Percentiles rank a stretch among this genome's conserved stretches.
Evolutionary conservation across 805 yeast species (phyloP).

Genomic region (Spencermartinsiella europaea): DNA sequence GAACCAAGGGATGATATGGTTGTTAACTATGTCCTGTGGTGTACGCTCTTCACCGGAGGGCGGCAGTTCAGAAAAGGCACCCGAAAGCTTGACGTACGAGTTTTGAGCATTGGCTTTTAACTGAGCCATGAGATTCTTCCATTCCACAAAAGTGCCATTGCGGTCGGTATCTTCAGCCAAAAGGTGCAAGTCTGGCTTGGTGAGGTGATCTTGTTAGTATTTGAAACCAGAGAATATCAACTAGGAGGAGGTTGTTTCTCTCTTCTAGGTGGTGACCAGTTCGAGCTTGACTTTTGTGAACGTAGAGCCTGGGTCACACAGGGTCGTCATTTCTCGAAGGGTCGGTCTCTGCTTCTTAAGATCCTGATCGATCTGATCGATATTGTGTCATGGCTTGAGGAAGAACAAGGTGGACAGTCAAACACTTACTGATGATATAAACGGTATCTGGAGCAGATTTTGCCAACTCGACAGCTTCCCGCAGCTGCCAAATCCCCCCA

Average conservation of each 20-base stretch:
- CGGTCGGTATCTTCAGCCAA: slow-evolving; percentile 2
- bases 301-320: no score
- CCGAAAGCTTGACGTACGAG: slow-evolving; percentile 37
- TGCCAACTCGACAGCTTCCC: slow-evolving; percentile 33
- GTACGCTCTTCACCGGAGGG: background rate
- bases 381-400: no score
- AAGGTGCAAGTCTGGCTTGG: slow-evolving; percentile 36
- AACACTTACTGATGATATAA: slow-evolving; percentile 31
- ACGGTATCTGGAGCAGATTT: slow-evolving; percentile 28
- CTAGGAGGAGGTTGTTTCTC: no score
- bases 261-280: no score
- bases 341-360: background rate
- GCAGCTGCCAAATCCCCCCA: slow-evolving; percentile 39
- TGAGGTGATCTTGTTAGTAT: slow-evolving; percentile 42
- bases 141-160: slow-evolving; percentile 12
- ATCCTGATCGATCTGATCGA: no score
- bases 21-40: background rate
- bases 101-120: background rate
- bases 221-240: no score
- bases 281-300: no score
- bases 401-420: background rate
- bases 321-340: no score
- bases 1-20: slow-evolving; percentile 14
- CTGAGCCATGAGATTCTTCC: slow-evolving; percentile 4
- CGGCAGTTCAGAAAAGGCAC: slow-evolving; percentile 38